Evolutionary conservation across 2,329 filamentous ascomycete genomes (phyloP), one percentile per base, ranked within the genome.

Genomic region (Saccharata proteae): DNA sequence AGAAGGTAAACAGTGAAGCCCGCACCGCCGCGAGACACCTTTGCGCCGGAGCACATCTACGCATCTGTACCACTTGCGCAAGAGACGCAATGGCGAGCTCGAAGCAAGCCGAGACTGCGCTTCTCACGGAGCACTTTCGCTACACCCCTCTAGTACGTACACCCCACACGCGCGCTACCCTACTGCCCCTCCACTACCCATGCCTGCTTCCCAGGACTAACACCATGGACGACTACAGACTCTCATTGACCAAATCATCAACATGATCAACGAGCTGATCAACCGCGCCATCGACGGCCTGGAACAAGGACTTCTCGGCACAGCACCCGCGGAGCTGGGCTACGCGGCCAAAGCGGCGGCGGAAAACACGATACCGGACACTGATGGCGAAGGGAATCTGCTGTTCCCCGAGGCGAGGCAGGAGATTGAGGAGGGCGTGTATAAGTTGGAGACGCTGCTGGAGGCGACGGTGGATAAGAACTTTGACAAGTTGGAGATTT

Each of bases 191-290:
- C 15, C 16, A 3, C 7, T 16, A 11, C 25, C 15, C 25, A 32
- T 13, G 12, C 15, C 16, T 21, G 9, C 27, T 26, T 28, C 29
- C 23, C 32, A 30, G 26, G 36, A n/a, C n/a, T n/a, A n/a, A n/a
- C n/a, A n/a, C n/a, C n/a, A n/a, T n/a, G n/a, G n/a, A n/a, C n/a
- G n/a, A n/a, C n/a, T n/a, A 16, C 47, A 93, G 86, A 81, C 81
- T 38, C 74, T 98, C 24, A 80, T 98, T 49, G 90, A 98, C 71
- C 88, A 96, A 60, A 86, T 96, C 46, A 93, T 96, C 63, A 94
- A 96, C 65, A 81, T 80, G 34, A 76, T 94, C 56, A 98, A 96
- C 63, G 82, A 88, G 48, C 73, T 94, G 47, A 80, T 90, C 48
- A 90, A 93, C 58, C 80, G 80, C 54, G 86, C 84, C 32, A 77